A percentile compares a stretch with the other conserved stretches of the same genome.
Evolutionary conservation across 768 basidiomycete species (phyloP).

Genomic region (Lentinula boryana): DNA sequence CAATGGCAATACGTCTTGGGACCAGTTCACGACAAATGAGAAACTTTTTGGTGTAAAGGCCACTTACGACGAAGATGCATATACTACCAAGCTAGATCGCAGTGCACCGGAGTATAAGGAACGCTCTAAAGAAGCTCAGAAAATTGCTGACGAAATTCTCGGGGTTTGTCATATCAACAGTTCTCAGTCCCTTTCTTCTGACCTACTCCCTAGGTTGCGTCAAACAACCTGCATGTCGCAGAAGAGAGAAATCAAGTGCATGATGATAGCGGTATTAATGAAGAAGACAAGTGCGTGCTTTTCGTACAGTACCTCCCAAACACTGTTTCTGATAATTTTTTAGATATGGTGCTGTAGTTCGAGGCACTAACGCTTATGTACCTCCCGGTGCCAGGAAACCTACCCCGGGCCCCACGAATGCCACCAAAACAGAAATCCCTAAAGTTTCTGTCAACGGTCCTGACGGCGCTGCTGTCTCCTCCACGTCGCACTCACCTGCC

Average conservation of each 20-base stretch:
- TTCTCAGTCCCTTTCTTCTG: conserved; percentile 4
- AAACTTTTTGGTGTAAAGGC: conserved; percentile 88
- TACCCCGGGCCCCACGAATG: conserved; percentile 20
- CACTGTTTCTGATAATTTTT: conserved; percentile 16
- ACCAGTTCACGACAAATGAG: conserved; percentile 94
- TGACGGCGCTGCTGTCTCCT: conserved; percentile 51
- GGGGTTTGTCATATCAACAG: conserved; percentile 44
- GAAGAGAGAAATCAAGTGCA: conserved; percentile 74
- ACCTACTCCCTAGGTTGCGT: conserved; percentile 37
- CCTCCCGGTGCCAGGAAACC: conserved; percentile 82
- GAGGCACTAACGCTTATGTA: conserved; percentile 85
- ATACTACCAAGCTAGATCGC: conserved; percentile 91
- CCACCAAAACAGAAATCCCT: conserved; percentile 47
- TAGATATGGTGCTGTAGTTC: conserved; percentile 91
- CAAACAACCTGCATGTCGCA: conserved; percentile 78
- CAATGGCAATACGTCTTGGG: conserved; percentile 53
- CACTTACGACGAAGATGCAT: conserved; percentile 87
- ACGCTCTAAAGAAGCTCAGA: conserved; percentile 80
- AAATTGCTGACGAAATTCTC: conserved; percentile 88
- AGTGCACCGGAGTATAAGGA: conserved; percentile 82
- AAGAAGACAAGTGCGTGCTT: conserved; percentile 86
- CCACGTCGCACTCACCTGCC: conserved; percentile 31
- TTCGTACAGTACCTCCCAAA: conserved; percentile 7
- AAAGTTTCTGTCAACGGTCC: conserved; percentile 74
- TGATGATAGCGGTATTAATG: conserved; percentile 75